Percentiles rank a stretch among this genome's conserved stretches.
These are phyloP conservation scores for Xylariaceae sp. DNA, from an alignment of 2,329 filamentous ascomycete genomes.

Conservation along the genomic window DNA sequence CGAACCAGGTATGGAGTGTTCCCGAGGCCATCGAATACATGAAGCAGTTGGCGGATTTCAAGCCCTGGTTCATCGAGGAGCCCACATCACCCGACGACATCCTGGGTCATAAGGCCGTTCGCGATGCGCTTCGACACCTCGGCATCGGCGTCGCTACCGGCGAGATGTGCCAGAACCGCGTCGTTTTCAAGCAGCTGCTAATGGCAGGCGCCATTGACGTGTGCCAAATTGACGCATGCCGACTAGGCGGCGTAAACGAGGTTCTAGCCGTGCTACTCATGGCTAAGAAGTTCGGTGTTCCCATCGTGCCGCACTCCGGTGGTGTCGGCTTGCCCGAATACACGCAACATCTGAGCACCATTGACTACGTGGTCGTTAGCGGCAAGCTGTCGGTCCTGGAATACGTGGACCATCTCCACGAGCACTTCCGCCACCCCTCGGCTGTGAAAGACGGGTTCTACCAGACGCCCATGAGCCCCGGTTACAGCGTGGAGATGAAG, in stretches of 20 bases:
- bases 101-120: constrained; percentile 79
- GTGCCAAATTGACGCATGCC: constrained; percentile 86
- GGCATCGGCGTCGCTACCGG: constrained; percentile 84
- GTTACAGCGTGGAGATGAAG: constrained; percentile 95
- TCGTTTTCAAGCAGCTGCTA: constrained; percentile 90
- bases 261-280: constrained; percentile 85
- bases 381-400: constrained; percentile 80
- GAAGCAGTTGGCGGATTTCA: constrained; percentile 75
- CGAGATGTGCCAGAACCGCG: constrained; percentile 93
- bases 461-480: constrained; percentile 75
- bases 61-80: constrained; percentile 93
- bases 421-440: constrained; percentile 82
- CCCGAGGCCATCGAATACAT: constrained; percentile 86
- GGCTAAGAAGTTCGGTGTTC: constrained; percentile 72
- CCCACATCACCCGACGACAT: constrained; percentile 88
- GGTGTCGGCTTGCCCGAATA: constrained; percentile 91
- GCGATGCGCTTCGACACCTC: constrained; percentile 69
- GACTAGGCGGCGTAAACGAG: constrained; percentile 86
- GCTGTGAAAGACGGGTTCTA: constrained; percentile 83
- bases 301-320: constrained; percentile 83
- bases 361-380: constrained; percentile 84
- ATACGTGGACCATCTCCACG: constrained; percentile 89
- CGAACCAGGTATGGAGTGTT: constrained; percentile 89
- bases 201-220: constrained; percentile 77
- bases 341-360: constrained; percentile 86